Percentiles rank a stretch among this genome's conserved stretches.
These are phyloP conservation scores for Peterozyma toletana DNA, from an alignment of 805 yeast genomes.

Conservation along the genomic window DNA sequence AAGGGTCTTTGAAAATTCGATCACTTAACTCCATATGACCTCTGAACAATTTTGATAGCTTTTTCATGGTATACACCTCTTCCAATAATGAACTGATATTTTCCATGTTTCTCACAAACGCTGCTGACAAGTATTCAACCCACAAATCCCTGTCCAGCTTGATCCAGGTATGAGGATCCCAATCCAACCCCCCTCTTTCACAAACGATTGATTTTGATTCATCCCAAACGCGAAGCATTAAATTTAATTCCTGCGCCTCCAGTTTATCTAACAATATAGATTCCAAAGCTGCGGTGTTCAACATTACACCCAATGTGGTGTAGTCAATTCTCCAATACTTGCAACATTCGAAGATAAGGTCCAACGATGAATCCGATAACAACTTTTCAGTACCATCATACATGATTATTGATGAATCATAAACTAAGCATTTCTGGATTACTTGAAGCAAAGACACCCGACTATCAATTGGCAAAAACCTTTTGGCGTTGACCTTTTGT, in stretches of 20 bases:
- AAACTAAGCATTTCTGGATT: conserved; percentile 32
- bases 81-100: background rate
- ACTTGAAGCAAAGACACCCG: conserved; percentile 32
- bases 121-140: background rate
- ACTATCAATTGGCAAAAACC: conserved; percentile 32
- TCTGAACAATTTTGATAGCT: background rate
- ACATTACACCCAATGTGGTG: no score
- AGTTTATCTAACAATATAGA: no score
- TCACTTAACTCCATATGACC: background rate
- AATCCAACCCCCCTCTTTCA: background rate
- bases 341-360: conserved; percentile 36
- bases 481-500: no score
- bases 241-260: no score
- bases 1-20: background rate
- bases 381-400: conserved; percentile 5
- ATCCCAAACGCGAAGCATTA: no score
- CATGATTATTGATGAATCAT: conserved; percentile 16
- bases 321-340: conserved; percentile 53
- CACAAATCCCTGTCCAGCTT: background rate
- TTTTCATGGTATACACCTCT: background rate
- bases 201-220: background rate
- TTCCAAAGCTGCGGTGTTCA: no score
- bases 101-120: background rate
- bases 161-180: background rate
- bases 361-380: conserved; percentile 35